These are phyloP conservation scores for Coniochaeta ligniaria DNA, from an alignment of 2,329 filamentous ascomycete species.

Conservation along the genomic window DNA sequence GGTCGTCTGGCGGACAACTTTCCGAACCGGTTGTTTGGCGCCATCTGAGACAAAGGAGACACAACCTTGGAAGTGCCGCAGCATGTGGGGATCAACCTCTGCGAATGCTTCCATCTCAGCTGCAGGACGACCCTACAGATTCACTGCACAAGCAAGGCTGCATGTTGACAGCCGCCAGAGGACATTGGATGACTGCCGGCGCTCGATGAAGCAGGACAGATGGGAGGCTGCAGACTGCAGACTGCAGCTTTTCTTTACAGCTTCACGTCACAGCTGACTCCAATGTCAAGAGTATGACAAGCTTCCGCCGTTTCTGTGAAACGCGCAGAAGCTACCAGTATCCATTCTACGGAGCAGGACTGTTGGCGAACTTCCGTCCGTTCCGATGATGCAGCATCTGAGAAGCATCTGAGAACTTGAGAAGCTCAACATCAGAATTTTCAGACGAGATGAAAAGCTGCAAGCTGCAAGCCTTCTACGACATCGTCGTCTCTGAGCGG, in stretches of 20 bases:
- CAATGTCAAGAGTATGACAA: not conserved
- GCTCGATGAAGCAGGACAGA: not conserved
- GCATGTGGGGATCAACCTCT: conserved; percentile 7
- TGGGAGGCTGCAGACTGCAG: not conserved
- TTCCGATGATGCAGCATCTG: not conserved
- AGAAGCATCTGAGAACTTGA: not conserved
- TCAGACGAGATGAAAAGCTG: conserved; percentile 2
- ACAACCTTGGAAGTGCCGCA: not conserved
- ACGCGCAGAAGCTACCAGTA: not conserved
- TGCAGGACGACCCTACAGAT: conserved; percentile 5
- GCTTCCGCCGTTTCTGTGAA: not conserved
- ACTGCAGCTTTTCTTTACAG: not conserved
- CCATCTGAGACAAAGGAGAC: conserved; percentile 2
- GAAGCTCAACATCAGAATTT: too few species aligned
- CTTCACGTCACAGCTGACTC: not conserved
- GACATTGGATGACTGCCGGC: not conserved
- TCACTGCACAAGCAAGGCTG: not conserved
- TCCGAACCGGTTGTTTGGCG: not conserved
- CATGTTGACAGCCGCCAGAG: not conserved
- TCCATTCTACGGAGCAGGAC: not conserved
- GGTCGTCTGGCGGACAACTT: not conserved
- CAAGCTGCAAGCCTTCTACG: conserved; percentile 3
- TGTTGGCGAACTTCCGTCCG: not conserved
- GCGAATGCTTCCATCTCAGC: conserved; percentile 9
- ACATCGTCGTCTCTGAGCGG: not conserved